Evolutionary conservation across 768 basidiomycete species (phyloP), one percentile per base, ranked within the genome.

Genomic region (Leccinum arenicola): DNA sequence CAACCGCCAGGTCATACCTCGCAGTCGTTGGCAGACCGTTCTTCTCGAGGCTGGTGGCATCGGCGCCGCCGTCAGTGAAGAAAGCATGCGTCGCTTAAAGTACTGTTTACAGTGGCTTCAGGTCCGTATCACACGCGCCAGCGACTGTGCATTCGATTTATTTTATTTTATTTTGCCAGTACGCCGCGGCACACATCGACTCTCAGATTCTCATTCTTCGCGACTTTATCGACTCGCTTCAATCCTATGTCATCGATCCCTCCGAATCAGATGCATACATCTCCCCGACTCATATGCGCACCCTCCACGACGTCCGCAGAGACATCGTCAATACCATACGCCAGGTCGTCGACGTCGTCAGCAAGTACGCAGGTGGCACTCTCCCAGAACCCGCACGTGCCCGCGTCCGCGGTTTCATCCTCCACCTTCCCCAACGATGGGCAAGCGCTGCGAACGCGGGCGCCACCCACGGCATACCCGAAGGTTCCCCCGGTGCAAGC

Each of bases 41-140:
- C 75, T 95, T 43, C 78, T 89, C 23, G 93, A 95, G 73, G 93
- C 92, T 2, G 92, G 93, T 14, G 93, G 93, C 0, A 78, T 96
- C 35, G 84, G 92, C 58, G 92, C 91, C 0, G 93, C 94, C 8
- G 78, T 95, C 33, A 93, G 92, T 71, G 93, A 95, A 62, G 94
- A 95, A 72, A 93, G 87, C 67, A 90, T 96, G 89, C 79, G 90
- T 56, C 79, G 89, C 55, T 73, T 96, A 43, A 86, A 86, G 69
- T 95, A 95, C 68, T 93, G 91, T 73, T 70, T 96, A 29, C 84
- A 91, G 58, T 95, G 93, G 92, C 77, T 96, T 17, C 88, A 91
- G 78, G 91, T 92, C 27, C 23, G 83, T 77, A 40, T 40, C 38
- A 40, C 38, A 9, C 17, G 9, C 17, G 38, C 17, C 17, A 40